Base-by-base conservation (phyloP, 2,329 filamentous ascomycete genomes). In the Elsinoe ampelina region DNA sequence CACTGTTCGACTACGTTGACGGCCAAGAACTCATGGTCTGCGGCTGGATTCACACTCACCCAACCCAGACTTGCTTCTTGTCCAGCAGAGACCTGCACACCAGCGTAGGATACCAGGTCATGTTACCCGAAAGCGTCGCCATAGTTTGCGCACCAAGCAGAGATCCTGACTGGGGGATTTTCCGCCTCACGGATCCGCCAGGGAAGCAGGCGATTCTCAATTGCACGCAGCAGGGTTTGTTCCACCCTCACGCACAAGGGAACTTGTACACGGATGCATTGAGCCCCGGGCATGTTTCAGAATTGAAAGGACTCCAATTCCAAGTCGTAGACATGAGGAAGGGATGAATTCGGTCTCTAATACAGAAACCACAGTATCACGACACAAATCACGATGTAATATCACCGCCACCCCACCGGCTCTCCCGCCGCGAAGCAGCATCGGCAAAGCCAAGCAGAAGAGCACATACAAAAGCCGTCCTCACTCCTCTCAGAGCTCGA, bases 21-120 rank as follows among this genome's bases (percentile, higher is more conserved):
- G 79, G 78, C 4, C 82, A 95, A 66, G 87, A 95, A 59, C 72
- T 97, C 35, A 81, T 95, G 70, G 83, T 95, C 55, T 79, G 95
- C 4, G 92, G 92, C 38, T 98, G 93, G 93, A 98, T 98, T 60
- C 93, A 98, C 68, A 98, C 93, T 0, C 93, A 98, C 69, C 93
- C 93, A 0, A 89, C 86, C 0, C 93, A 98, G 73, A 95, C 89
- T 0, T 98, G 93, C 71, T 98, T 98, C 70, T 95, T 98, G 88
- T 95, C 89, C 68, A 93, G 87, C 50, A 79, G 92, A 51, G 93
- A 98, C 67, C 69, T 97, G 62, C 93, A 98, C 68, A 98, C 95
- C 0, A 92, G 95, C 67, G 85, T 85, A 2, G 90, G 90, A 10
- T 97, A 96, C 69, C 93, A 98, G 71, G 84, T 93, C 59, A 96